These are phyloP conservation scores for Vitis labrusca DNA, from an alignment of 164 flowering plant genomes.

Conservation along the genomic window DNA sequence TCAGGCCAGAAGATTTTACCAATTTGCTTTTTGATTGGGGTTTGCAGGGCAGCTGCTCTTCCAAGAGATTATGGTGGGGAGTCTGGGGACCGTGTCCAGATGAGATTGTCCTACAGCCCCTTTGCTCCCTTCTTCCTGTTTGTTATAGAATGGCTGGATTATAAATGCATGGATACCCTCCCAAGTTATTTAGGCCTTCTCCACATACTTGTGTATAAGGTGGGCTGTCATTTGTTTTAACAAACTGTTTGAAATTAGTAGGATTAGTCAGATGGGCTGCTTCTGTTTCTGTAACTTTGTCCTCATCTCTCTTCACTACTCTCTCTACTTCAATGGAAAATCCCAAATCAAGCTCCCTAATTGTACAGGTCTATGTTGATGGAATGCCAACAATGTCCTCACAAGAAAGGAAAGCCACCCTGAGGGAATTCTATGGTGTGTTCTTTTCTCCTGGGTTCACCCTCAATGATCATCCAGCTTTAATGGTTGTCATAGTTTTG, in stretches of 20 bases:
- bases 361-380: slow-evolving; percentile 59
- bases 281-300: background rate
- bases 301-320: background rate
- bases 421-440: slow-evolving; percentile 70
- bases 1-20: background rate
- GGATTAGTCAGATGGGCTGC: background rate
- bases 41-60: slow-evolving; percentile 79
- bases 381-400: slow-evolving; percentile 59
- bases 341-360: background rate
- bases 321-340: background rate
- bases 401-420: slow-evolving; percentile 59
- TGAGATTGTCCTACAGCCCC: slow-evolving; percentile 76
- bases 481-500: background rate
- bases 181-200: slow-evolving; percentile 80
- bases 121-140: slow-evolving; percentile 73
- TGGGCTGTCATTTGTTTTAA: slow-evolving; percentile 14
- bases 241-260: background rate
- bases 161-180: slow-evolving; percentile 64
- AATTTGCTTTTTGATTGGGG: background rate
- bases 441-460: background rate
- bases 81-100: slow-evolving; percentile 62
- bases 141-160: slow-evolving; percentile 84
- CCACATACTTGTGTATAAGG: slow-evolving; percentile 81
- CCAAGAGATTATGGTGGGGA: slow-evolving; percentile 63
- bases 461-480: too few relatives aligned